Base-by-base conservation (phyloP, 805 yeast species). In the Cyberlindnera maritima region DNA sequence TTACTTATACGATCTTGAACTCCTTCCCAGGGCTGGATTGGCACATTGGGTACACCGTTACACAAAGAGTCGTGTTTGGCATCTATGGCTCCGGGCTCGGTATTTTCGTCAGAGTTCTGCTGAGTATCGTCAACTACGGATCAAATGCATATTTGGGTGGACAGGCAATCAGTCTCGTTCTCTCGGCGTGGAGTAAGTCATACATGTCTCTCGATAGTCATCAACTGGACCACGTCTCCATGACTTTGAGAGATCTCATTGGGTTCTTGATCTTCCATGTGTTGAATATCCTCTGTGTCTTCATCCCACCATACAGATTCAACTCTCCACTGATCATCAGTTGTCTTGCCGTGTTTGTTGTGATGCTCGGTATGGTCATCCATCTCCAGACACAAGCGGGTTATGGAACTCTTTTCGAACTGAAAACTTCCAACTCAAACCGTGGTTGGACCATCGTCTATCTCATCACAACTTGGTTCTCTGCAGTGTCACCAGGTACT, bases 111-210 rank as follows among this genome's bases (percentile, higher is more conserved):
- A 62, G 77, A 59, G 66, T 74, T 10, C 54, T 75, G 35, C 60
- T 78, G 54, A 66, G 75, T 35, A 65, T 77, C 37, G 77, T 78
- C 19, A 73, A 72, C 64, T 76, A 69, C 49, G 81, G 74, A 1
- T 68, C 75, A 1, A 65, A 71, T 46, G 68, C 74, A 7, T 75
- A 73, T 69, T 43, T 74, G 42, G 79, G 79, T 40, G 76, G 75
- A 1, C 55, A 68, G 18, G 64, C 72, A 55, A 46, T 73, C 2
- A 66, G 64, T 43, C 57, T 67, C 51, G 60, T 74, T 37, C 48
- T 75, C 26, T 62, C 71, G 25, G 61, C 74, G 14, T 71, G 72
- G 68, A 69, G 74, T 18, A 65, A 62, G 41, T 67, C 62, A 39
- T 74, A 66, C 48, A 43, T 49, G 50, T 5, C 28, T 2, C 21